phyloP scores from a whole-genome alignment of 2,329 filamentous ascomycete species.

The Xylariomycetidae sp. region DNA sequence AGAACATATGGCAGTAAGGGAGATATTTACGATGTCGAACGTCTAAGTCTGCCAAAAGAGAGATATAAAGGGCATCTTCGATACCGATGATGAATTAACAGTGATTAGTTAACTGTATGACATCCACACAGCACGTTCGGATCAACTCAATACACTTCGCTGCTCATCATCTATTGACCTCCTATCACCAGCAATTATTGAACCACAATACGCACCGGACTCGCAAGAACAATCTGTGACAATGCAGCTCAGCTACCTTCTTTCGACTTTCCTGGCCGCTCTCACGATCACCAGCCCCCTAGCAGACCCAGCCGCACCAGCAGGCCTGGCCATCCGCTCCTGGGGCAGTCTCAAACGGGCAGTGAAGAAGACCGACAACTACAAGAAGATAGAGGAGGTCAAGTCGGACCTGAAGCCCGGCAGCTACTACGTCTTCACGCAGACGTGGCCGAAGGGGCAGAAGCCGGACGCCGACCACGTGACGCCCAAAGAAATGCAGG shows the following conservation, averaged over 20 bases:
- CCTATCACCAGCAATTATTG: no score
- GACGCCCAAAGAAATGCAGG: constrained; percentile 4
- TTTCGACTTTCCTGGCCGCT: constrained; percentile 10
- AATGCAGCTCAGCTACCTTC: constrained; percentile 12
- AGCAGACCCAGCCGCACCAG: constrained; percentile 1
- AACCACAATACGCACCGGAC: constrained; percentile 1
- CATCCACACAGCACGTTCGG: no score
- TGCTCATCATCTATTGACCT: no score
- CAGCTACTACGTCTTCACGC: constrained; percentile 10
- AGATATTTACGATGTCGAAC: no score
- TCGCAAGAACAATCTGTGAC: constrained; percentile 4
- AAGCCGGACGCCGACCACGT: constrained; percentile 2
- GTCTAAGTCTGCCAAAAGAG: no score
- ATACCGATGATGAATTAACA: no score
- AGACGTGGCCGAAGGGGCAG: constrained; percentile 2
- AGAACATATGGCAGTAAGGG: no score
- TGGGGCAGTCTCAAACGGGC: no score
- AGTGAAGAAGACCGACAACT: constrained; percentile 1
- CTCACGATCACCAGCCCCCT: constrained; percentile 10
- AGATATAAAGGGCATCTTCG: no score
- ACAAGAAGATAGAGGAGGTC: not conserved
- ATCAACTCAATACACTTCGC: no score
- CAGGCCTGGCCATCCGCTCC: constrained; percentile 1
- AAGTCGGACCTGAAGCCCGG: constrained; percentile 1
- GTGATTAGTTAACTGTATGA: no score